Conservation (phyloP, 176 grass and related monocot genomes). For the Secale cereale region DNA sequence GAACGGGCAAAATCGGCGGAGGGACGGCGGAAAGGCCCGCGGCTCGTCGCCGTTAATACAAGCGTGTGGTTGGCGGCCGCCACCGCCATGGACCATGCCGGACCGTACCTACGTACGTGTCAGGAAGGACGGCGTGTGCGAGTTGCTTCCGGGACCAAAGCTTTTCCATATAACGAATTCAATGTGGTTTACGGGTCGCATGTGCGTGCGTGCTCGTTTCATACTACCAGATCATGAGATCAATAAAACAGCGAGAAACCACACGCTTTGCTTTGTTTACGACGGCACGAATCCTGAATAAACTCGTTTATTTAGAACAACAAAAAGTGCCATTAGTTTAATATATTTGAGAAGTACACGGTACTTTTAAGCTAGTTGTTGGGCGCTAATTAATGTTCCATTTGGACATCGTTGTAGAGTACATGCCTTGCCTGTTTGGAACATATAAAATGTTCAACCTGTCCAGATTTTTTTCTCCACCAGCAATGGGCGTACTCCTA, state of each 20-base stretch:
- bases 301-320: not conserved
- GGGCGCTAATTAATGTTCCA: not conserved
- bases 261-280: not conserved
- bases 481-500: too few relatives aligned
- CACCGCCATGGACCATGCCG: not conserved
- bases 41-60: not conserved
- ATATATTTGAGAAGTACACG: not conserved
- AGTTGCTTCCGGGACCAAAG: not conserved
- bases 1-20: not conserved
- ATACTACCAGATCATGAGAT: not conserved
- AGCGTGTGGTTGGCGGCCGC: too few relatives aligned
- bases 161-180: not conserved
- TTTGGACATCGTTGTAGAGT: not conserved
- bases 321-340: not conserved
- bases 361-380: not conserved
- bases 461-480: too few relatives aligned
- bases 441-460: too few relatives aligned
- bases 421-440: not conserved
- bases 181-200: not conserved
- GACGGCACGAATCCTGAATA: too few relatives aligned
- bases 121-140: too few relatives aligned
- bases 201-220: not conserved
- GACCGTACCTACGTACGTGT: not conserved
- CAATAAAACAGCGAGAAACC: not conserved
- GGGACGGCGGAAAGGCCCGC: not conserved